Base-by-base conservation (phyloP, 1,284 basidiomycete genomes). In the Pterulicium gracile region DNA sequence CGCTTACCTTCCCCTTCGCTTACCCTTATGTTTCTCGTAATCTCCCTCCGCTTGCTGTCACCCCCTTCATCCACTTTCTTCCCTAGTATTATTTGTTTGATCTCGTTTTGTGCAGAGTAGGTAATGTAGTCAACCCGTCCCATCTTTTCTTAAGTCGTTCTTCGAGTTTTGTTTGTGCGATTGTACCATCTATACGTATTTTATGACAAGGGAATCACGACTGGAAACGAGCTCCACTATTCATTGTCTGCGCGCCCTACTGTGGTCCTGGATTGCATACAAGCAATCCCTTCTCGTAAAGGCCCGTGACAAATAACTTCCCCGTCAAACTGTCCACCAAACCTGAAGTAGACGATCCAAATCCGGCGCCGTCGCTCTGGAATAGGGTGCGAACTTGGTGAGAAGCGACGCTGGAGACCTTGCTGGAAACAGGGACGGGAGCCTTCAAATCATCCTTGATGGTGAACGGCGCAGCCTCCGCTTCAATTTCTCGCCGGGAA, bases 331-430 rank as follows among this genome's bases (percentile, higher is more conserved):
- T 58, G 55, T 81, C 78, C 34, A 64, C 58, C 47, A 82, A 50
- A 1, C 65, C 72, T 3, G 77, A 77, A 2, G 67, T 63, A 12
- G 75, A 75, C 2, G 69, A 61, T 13, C 67, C 66, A 52, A 77
- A 79, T 4, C 67, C 68, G 0, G 66, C 61, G 2, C 80, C 79
- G 48, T 76, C 65, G 52, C 80, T 82, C 61, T 81, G 80, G 61
- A 80, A 81, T 17, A 83, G 49, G 0, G 81, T 82, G 53, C 69
- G 62, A 21, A 81, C 48, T 24, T 65, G 64, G 52, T 71, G 64
- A 2, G 60, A 62, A 10, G 54, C 48, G n/a, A 62, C 55, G 4
- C 60, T 56, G 2, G 63, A 56, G 1, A 69, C 65, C 45, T 70
- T 69, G 36, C 56, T 56, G 44, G 57, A 64, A 36, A 65, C 67